Evolutionary conservation across 2,329 filamentous ascomycete species (phyloP).

Genomic region (Penicillium sclerotigenum): DNA sequence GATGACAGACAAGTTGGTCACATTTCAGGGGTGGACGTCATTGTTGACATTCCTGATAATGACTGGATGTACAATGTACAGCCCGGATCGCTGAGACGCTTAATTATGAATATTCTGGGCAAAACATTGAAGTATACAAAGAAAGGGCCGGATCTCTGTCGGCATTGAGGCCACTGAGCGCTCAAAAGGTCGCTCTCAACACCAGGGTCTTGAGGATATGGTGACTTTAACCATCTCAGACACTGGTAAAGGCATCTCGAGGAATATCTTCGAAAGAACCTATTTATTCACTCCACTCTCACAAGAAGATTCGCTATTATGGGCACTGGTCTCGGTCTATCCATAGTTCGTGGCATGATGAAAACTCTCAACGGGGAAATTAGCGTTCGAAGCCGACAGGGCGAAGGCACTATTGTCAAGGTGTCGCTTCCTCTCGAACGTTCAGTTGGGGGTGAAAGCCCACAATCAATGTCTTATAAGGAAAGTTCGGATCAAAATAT

Average conservation of each 20-base stretch:
- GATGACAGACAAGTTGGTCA: background rate
- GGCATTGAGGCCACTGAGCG: background rate
- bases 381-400: conserved; percentile 4
- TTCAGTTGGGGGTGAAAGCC: conserved; percentile 3
- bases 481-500: background rate
- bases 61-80: conserved; percentile 25
- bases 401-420: conserved; percentile 9
- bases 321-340: conserved; percentile 62
- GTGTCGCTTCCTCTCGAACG: conserved; percentile 2
- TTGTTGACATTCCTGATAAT: background rate
- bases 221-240: conserved; percentile 51
- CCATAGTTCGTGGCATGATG: conserved; percentile 50
- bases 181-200: conserved; percentile 10
- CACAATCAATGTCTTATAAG: background rate
- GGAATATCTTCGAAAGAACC: conserved; percentile 55
- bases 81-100: conserved; percentile 25
- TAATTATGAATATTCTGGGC: conserved; percentile 34
- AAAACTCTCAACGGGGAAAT: conserved; percentile 8
- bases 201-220: conserved; percentile 5
- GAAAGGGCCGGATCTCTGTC: conserved; percentile 25
- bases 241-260: conserved; percentile 60
- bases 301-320: conserved; percentile 57
- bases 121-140: conserved; percentile 34
- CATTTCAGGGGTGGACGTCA: background rate
- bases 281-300: conserved; percentile 63